Evolutionary conservation across 495 filamentous ascomycete genomes (phyloP), one percentile per base, ranked within the genome.

Genomic region (Podospora comata): DNA sequence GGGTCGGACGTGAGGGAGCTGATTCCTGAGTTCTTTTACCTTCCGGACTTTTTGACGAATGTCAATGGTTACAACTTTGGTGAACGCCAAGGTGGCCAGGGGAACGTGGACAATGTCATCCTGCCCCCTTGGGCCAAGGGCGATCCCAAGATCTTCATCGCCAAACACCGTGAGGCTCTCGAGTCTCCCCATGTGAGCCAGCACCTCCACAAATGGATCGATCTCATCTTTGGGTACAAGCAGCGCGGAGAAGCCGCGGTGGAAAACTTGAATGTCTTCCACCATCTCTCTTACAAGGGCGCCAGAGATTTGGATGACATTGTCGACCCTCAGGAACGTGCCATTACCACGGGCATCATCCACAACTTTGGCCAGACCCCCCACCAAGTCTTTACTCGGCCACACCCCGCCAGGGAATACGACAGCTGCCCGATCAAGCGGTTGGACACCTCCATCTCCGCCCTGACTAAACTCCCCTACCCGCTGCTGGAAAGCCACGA

Each of bases 361-460:
- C 93, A 99, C 79, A 97, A 97, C 74, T 99, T 99, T 78, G 95
- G 95, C 1, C 95, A 99, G 76, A 99, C 96, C 15, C 96, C 96
- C 2, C 88, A 94, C 77, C 95, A 99, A 77, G 89, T 97, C 20
- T 99, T 97, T 77, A 88, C 87, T 32, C 87, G 89, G 68, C 83
- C 89, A 18, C 95, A 99, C 78, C 87, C 89, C 7, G 76, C 84
- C 44, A 85, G 90, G 54, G 94, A 98, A 71, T 84, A 89, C 56
- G 78, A 83, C 28, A 79, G 86, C n/a, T 84, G 79, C 62, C 87
- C 85, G 48, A 79, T 84, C 27, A 87, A 83, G 65, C 83, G 92
- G 60, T 80, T 99, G 5, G 95, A 98, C 79, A 90, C 87, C 27
- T 87, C 89, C 4, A 89, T 92, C 1, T 88, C 91, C 71, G 88